phyloP scores from a whole-genome alignment of 2,329 filamentous ascomycete genomes.

The Neonectria faginata region DNA sequence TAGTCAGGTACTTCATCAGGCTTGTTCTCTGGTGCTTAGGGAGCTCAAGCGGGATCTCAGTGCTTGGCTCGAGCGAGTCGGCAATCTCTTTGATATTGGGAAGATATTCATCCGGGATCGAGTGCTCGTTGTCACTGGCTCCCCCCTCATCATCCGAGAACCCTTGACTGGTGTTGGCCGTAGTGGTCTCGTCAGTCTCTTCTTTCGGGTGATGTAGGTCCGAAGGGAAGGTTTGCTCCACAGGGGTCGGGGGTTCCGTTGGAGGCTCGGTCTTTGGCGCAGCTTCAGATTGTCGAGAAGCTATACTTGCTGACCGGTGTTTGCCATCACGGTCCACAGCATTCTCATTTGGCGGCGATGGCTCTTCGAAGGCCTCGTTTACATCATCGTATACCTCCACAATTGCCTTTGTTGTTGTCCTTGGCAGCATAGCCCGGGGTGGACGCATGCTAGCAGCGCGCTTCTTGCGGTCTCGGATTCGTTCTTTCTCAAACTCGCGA shows the following conservation, averaged over 20 bases:
- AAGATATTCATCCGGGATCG: constrained; percentile 75
- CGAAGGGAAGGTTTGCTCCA: constrained; percentile 37
- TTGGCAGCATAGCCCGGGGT: constrained; percentile 83
- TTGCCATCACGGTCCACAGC: constrained; percentile 48
- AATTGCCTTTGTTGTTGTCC: constrained; percentile 93
- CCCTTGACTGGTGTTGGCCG: constrained; percentile 58
- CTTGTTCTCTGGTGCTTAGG: constrained; percentile 94
- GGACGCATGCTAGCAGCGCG: constrained; percentile 79
- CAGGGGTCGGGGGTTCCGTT: constrained; percentile 41
- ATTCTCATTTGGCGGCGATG: constrained; percentile 65
- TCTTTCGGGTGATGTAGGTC: constrained; percentile 44
- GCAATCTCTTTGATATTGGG: constrained; percentile 72
- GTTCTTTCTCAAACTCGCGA: constrained; percentile 95
- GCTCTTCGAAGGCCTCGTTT: constrained; percentile 89
- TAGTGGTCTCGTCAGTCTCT: constrained; percentile 46
- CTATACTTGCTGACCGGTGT: constrained; percentile 43
- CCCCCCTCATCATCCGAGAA: constrained; percentile 77
- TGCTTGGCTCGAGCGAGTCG: constrained; percentile 70
- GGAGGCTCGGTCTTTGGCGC: constrained; percentile 31
- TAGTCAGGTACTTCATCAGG: constrained; percentile 93
- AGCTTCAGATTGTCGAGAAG: constrained; percentile 46
- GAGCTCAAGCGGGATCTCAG: constrained; percentile 76
- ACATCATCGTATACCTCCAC: constrained; percentile 97
- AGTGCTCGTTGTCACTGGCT: constrained; percentile 78
- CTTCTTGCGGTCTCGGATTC: constrained; percentile 85